Evolutionary conservation across 1,284 basidiomycete genomes (phyloP).

Genomic region (Apiotrichum porosum): DNA sequence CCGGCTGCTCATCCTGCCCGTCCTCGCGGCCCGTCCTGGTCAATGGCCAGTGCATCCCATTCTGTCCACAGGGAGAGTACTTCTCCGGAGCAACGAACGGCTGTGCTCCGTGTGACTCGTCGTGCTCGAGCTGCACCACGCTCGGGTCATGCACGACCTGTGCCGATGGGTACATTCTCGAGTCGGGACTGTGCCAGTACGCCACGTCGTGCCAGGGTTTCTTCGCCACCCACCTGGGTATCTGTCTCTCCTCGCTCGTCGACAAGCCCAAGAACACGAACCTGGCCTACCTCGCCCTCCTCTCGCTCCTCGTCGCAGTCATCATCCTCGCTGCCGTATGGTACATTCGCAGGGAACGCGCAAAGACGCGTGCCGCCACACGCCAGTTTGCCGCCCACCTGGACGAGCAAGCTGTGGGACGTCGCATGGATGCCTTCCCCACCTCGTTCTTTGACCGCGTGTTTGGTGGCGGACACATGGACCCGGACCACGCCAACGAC

Average conservation of each 20-base stretch:
- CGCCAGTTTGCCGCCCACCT: constrained; percentile 26
- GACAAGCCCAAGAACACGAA: constrained; percentile 4
- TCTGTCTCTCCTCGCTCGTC: constrained; percentile 45
- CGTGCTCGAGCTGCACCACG: constrained; percentile 40
- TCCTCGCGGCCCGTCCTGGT: constrained; percentile 38
- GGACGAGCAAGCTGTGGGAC: constrained; percentile 1
- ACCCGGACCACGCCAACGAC: not conserved
- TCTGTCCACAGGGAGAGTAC: constrained; percentile 40
- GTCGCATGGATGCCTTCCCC: not conserved
- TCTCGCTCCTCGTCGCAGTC: constrained; percentile 19
- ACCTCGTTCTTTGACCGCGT: not conserved
- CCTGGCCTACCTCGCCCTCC: constrained; percentile 22
- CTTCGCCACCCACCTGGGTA: constrained; percentile 35
- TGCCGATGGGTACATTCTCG: constrained; percentile 27
- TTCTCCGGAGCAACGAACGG: constrained; percentile 27
- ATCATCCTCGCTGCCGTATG: constrained; percentile 15
- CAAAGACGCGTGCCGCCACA: constrained; percentile 30
- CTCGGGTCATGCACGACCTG: constrained; percentile 44
- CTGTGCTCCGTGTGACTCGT: constrained; percentile 41
- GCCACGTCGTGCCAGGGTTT: constrained; percentile 24
- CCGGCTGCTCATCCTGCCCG: constrained; percentile 43
- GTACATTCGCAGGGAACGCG: constrained; percentile 31
- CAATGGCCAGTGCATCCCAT: constrained; percentile 39
- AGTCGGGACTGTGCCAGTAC: constrained; percentile 36
- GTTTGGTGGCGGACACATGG: not conserved